Conservation (phyloP, 1,284 basidiomycete species). For the Erythrobasidium hasegawianum region DNA sequence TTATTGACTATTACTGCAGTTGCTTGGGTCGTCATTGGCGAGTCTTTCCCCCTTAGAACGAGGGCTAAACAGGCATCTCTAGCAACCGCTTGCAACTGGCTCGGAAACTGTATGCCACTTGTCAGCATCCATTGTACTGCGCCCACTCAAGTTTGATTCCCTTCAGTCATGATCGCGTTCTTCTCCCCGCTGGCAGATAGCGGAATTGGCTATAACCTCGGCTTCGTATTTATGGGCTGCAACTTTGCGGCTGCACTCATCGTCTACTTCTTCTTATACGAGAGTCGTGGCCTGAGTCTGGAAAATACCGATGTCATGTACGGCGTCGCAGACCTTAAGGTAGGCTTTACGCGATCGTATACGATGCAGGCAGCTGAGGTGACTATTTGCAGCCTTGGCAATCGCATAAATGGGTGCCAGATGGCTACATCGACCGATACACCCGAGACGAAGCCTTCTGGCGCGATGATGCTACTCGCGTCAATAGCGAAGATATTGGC, state of each 20-base stretch:
- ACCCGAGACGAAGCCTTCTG: conserved; percentile 10
- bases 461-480: conserved; percentile 8
- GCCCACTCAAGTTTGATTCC: not conserved
- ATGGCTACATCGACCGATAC: conserved; percentile 10
- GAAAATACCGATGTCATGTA: conserved; percentile 28
- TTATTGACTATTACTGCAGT: conserved; percentile 55
- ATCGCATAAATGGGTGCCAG: not conserved
- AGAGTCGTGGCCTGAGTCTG: conserved; percentile 10
- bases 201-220: conserved; percentile 61
- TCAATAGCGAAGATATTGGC: not conserved
- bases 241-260: conserved; percentile 39
- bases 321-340: conserved; percentile 13
- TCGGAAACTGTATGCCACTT: conserved; percentile 54
- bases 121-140: not conserved
- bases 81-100: conserved; percentile 61
- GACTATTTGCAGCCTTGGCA: conserved; percentile 2
- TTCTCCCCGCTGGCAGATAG: conserved; percentile 52
- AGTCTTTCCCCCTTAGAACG: conserved; percentile 70
- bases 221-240: conserved; percentile 65
- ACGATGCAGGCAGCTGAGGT: not conserved
- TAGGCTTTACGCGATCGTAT: not conserved
- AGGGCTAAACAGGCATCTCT: conserved; percentile 70
- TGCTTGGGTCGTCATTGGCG: conserved; percentile 67
- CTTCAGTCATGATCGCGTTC: conserved; percentile 61
- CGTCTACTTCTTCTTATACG: conserved; percentile 34